Percentiles rank a stretch among this genome's conserved stretches.
Evolutionary conservation across 163 green algal genomes (phyloP).

Genomic region (Volvox carteri): DNA sequence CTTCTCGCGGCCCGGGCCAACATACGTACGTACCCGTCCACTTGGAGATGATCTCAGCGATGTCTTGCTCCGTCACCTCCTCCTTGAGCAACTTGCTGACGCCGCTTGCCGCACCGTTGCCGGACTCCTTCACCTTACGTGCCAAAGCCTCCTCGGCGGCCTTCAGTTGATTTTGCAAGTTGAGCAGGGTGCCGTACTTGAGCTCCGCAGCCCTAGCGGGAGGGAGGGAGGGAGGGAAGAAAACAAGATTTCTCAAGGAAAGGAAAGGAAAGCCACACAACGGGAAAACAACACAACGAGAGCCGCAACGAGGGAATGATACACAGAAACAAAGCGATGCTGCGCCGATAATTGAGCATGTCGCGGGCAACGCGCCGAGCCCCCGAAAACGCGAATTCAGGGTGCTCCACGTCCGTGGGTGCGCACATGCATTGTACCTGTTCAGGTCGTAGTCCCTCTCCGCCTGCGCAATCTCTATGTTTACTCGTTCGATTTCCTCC

Average conservation of each 20-base stretch:
- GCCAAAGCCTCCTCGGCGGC: constrained; percentile 76
- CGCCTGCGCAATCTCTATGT: constrained; percentile 87
- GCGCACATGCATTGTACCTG: constrained; percentile 58
- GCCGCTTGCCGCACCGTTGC: constrained; percentile 55
- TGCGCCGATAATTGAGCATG: no score
- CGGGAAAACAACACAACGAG: no score
- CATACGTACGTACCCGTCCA: constrained; percentile 79
- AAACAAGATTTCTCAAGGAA: no score
- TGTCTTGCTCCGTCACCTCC: constrained; percentile 95
- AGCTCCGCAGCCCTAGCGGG: constrained; percentile 89
- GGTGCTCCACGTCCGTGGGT: no score
- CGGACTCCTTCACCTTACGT: constrained; percentile 30
- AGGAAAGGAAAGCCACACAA: no score
- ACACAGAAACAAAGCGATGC: no score
- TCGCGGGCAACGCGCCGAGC: no score
- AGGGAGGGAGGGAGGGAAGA: no score
- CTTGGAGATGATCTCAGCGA: constrained; percentile 92
- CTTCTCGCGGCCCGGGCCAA: no score
- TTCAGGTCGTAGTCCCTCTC: constrained; percentile 98
- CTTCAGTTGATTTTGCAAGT: constrained; percentile 85
- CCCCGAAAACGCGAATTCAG: no score
- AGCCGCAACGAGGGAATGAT: no score
- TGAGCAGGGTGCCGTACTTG: constrained; percentile 91
- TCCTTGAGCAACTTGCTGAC: constrained; percentile 84
- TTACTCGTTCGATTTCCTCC: constrained; percentile 92